Percentiles rank a stretch among this genome's conserved stretches.
phyloP scores from a whole-genome alignment of 164 flowering plant species.

The Annona cherimola region DNA sequence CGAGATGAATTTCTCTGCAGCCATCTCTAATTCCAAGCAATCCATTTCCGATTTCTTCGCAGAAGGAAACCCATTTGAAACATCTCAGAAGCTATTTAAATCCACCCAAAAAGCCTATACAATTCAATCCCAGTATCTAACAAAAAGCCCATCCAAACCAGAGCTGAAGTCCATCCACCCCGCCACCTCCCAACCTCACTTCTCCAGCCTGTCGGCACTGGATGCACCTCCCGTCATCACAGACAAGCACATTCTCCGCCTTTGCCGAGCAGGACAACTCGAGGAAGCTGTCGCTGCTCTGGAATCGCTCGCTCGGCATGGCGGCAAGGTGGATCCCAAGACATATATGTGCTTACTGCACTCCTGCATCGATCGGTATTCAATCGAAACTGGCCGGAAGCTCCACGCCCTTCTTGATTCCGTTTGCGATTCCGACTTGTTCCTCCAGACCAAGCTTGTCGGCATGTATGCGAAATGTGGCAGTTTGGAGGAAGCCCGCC shows the following conservation, averaged over 20 bases:
- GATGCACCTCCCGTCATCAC: neutral
- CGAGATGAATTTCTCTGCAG: conserved; percentile 17
- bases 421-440: conserved; percentile 6
- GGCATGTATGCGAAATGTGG: conserved; percentile 33
- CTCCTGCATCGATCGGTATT: conserved; percentile 22
- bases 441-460: conserved; percentile 23
- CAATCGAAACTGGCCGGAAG: conserved; percentile 19
- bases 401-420: conserved; percentile 19
- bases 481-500: conserved; percentile 22
- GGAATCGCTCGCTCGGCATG: conserved; percentile 6
- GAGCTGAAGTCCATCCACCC: conserved; percentile 6
- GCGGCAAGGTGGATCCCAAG: conserved; percentile 18
- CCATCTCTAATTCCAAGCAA: conserved; percentile 14
- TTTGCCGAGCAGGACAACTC: conserved; percentile 23
- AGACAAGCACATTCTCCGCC: conserved; percentile 16
- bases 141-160: neutral
- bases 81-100: neutral
- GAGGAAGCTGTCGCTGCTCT: conserved; percentile 23
- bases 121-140: neutral
- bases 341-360: conserved; percentile 25
- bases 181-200: neutral
- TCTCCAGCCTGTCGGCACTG: neutral
- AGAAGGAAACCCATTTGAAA: conserved; percentile 2
- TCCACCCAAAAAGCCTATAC: neutral
- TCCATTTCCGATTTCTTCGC: neutral